Evolutionary conservation across 371 early-diverging fungal species (phyloP).

Genomic region (Sporodiniella umbellata): DNA sequence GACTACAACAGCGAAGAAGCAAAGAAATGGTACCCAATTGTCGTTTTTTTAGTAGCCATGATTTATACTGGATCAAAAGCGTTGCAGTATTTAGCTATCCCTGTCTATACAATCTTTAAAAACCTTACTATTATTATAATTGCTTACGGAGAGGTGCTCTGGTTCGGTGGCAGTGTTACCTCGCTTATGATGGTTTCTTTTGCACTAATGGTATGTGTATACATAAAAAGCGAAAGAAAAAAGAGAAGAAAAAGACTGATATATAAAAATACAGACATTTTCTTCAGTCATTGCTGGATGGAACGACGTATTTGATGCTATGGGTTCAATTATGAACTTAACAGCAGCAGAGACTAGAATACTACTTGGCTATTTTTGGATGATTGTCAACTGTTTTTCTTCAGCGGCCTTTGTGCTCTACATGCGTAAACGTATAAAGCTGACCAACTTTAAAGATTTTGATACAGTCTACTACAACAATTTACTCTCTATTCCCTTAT

Average conservation of each 20-base stretch:
- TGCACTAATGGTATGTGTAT: conserved; percentile 87
- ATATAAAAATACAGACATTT: conserved; percentile 52
- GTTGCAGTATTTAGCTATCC: conserved; percentile 90
- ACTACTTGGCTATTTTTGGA: conserved; percentile 87
- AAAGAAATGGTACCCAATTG: conserved; percentile 86
- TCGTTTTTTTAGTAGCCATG: conserved; percentile 89
- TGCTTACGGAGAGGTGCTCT: conserved; percentile 89
- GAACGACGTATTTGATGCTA: conserved; percentile 63
- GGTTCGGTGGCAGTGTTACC: conserved; percentile 79
- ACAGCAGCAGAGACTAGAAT: conserved; percentile 19
- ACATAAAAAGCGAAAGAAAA: too few relatives aligned
- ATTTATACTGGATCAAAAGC: conserved; percentile 96
- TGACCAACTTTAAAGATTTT: conserved; percentile 86
- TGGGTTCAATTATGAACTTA: conserved; percentile 27
- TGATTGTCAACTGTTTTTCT: conserved; percentile 81
- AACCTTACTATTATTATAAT: conserved; percentile 97
- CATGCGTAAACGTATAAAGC: conserved; percentile 86
- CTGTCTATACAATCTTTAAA: conserved; percentile 98
- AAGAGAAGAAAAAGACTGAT: background rate
- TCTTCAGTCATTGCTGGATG: conserved; percentile 92
- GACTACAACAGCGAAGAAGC: conserved; percentile 60
- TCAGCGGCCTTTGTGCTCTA: conserved; percentile 89
- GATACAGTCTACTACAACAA: conserved; percentile 98
- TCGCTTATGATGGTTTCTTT: conserved; percentile 84
- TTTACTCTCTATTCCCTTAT: conserved; percentile 83